Percentiles rank a stretch among this genome's conserved stretches.
Conservation (phyloP, 2,329 filamentous ascomycete species). For the Hypoxylon sp. region DNA sequence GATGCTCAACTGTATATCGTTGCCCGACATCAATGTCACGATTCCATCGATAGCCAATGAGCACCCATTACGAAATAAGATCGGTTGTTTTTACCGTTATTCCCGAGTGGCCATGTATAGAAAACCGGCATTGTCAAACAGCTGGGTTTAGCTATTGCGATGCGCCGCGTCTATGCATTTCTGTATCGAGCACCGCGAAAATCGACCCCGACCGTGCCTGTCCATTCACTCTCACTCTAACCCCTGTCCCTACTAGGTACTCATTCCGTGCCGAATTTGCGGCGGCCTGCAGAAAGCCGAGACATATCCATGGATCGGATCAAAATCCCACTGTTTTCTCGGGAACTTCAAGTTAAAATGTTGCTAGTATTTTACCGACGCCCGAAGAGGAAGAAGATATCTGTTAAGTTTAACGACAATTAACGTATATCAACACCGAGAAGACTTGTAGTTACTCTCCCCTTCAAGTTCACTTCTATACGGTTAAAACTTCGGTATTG, state of each 20-base stretch:
- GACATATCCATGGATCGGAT: conserved; percentile 39
- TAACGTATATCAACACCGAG: neutral
- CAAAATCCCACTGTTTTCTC: conserved; percentile 36
- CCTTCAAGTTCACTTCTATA: neutral
- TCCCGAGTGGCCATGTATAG: conserved; percentile 12
- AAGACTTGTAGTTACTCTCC: neutral
- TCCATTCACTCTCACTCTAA: conserved; percentile 15
- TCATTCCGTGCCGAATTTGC: conserved; percentile 35
- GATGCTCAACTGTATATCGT: conserved; percentile 8
- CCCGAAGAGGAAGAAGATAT: neutral
- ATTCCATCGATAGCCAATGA: neutral
- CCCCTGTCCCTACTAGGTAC: conserved; percentile 24
- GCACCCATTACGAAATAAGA: neutral
- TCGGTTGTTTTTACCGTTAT: neutral
- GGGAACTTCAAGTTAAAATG: conserved; percentile 13
- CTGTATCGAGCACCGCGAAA: conserved; percentile 9
- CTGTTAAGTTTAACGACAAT: neutral
- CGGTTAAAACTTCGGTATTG: neutral
- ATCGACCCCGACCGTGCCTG: neutral
- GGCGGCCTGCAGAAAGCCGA: conserved; percentile 36
- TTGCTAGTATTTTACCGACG: conserved; percentile 5
- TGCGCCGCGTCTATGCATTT: neutral
- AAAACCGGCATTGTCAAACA: conserved; percentile 14
- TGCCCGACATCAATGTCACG: conserved; percentile 4
- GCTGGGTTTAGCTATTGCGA: neutral